Base-by-base conservation (phyloP, 179 eudicot species). In the Sideroxylon spinosum region DNA sequence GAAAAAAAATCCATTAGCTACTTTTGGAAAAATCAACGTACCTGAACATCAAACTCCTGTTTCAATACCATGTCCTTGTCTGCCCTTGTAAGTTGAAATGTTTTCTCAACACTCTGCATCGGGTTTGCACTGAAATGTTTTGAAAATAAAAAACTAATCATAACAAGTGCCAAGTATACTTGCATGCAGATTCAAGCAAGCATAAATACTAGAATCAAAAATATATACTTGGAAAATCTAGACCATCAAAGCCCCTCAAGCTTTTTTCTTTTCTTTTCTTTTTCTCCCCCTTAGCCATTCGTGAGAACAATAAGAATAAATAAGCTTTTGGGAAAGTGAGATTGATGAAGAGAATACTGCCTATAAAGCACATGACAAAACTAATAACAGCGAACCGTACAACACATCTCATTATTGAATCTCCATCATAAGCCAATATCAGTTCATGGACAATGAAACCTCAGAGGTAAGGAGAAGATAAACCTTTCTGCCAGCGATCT, bases 21-120 rank as follows among this genome's bases (percentile, higher is more conserved):
- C 19, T 9, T n/a, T 23, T 11, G 20, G 19, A 37, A 44, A 16
- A 28, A 84, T 56, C 59, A 68, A 83, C 88, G 78, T 77, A 95
- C 99, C 98, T 94, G 99, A 76, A 96, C 86, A 79, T 93, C 97
- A 85, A 83, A 87, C 26, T 96, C 99, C 12, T 87, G 91, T 85
- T 92, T 94, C 32, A 86, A 79, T 84, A 96, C 79, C 82, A 90
- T 66, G 77, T 96, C 99, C 85, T 81, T 92, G 62, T 94, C 94
- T 16, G 91, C 82, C 73, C 96, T 89, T 68, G 97, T 85, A 72
- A 96, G 92, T 53, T 92, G 97, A 87, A 96, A 96, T 59, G 97
- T 86, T 85, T 83, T 96, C 78, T 96, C 99, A 81, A 88, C 81
- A 55, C 88, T 85, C 85, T 92, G 99, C 66, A 89, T 82, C 29